Evolutionary conservation across 768 basidiomycete species (phyloP).

Genomic region (Lactarius vividus): DNA sequence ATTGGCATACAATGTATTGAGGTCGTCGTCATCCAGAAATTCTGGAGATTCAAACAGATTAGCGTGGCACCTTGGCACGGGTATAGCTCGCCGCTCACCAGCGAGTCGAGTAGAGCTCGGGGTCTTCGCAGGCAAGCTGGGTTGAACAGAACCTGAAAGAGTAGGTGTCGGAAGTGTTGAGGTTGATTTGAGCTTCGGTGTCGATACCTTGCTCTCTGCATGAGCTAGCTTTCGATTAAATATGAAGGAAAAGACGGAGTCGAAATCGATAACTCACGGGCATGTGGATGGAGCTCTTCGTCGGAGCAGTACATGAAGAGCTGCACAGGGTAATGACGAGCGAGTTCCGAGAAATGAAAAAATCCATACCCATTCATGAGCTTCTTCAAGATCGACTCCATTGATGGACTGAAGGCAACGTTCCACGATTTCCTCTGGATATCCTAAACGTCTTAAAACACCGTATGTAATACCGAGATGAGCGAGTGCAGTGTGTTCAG

Average conservation of each 20-base stretch:
- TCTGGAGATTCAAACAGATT: background rate
- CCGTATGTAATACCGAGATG: conserved; percentile 81
- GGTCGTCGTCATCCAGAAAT: conserved; percentile 38
- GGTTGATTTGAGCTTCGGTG: conserved; percentile 2
- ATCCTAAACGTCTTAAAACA: conserved; percentile 73
- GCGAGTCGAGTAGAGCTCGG: background rate
- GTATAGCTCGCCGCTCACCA: conserved; percentile 1
- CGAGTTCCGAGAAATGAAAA: background rate
- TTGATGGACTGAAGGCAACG: conserved; percentile 66
- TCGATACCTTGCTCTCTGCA: conserved; percentile 11
- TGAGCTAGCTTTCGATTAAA: background rate
- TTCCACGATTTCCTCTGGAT: conserved; percentile 62
- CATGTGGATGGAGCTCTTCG: conserved; percentile 48
- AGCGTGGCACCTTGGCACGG: background rate
- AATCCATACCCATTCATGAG: conserved; percentile 79
- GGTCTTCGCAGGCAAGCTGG: background rate
- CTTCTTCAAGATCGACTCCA: conserved; percentile 80
- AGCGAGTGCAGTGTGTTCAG: conserved; percentile 68
- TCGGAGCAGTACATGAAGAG: conserved; percentile 62
- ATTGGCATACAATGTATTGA: conserved; percentile 59
- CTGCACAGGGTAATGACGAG: conserved; percentile 38
- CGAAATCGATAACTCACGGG: conserved; percentile 34
- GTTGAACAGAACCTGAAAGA: conserved; percentile 2
- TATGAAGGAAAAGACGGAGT: background rate
- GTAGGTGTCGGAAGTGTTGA: background rate